Conservation (phyloP, 2,329 filamentous ascomycete species). For the Penicillium griseofulvum region DNA sequence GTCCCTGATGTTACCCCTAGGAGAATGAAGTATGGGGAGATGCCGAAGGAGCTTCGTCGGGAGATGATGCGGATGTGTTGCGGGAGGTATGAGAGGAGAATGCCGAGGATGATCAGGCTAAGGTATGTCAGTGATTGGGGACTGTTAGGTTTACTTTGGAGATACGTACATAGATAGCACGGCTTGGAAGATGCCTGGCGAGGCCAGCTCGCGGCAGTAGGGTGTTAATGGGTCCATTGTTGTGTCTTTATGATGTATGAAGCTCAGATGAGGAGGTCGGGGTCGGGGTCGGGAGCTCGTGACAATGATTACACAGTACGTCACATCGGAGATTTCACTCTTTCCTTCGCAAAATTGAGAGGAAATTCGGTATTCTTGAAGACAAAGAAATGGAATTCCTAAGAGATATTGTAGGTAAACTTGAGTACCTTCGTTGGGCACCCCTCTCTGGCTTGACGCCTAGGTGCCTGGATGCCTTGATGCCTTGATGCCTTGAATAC, state of each 20-base stretch:
- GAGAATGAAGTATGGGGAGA: constrained; percentile 92
- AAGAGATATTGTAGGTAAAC: not conserved
- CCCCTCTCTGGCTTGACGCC: not conserved
- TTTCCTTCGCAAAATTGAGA: not conserved
- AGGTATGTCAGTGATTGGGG: constrained; percentile 8
- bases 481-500: no score
- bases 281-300: not conserved
- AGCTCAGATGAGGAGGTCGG: constrained; percentile 2
- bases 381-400: not conserved
- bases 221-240: constrained; percentile 26
- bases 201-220: constrained; percentile 52
- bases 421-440: not conserved
- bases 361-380: not conserved
- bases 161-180: constrained; percentile 19
- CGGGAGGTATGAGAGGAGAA: constrained; percentile 88
- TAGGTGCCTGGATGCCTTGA: not conserved
- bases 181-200: constrained; percentile 46
- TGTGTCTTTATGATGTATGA: constrained; percentile 1
- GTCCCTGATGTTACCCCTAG: constrained; percentile 90
- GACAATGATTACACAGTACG: constrained; percentile 2
- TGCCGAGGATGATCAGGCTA: constrained; percentile 76
- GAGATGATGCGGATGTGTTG: constrained; percentile 90
- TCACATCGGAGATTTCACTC: not conserved
- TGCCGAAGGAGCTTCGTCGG: constrained; percentile 82
- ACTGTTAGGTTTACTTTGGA: not conserved